These are phyloP conservation scores for Diacronema lutheri DNA, from an alignment of 78 protist genomes.

Conservation along the genomic window DNA sequence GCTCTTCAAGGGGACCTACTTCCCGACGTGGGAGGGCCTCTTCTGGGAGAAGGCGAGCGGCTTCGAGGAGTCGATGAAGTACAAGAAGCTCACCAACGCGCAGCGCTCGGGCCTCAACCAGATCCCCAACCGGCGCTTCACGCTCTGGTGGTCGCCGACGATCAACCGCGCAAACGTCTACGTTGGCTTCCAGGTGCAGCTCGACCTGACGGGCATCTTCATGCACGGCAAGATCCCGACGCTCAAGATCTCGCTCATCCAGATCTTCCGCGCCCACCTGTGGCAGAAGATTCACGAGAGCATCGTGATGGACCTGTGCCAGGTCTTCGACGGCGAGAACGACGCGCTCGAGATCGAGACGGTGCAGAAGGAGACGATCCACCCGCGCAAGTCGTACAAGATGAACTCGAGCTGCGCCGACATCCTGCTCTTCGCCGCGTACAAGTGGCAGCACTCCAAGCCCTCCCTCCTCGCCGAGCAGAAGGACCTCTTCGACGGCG, in stretches of 20 bases:
- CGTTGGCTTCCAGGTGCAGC: conserved; percentile 99
- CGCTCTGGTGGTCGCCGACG: conserved; percentile 99
- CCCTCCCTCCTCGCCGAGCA: conserved; percentile 93
- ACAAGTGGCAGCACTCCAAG: conserved; percentile 97
- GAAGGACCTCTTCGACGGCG: conserved; percentile 83
- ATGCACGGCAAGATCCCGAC: conserved; percentile 99
- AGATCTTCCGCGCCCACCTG: conserved; percentile 99
- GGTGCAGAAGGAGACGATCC: conserved; percentile 99
- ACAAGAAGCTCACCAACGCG: conserved; percentile 99
- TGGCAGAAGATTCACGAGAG: conserved; percentile 99
- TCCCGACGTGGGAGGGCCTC: conserved; percentile 99
- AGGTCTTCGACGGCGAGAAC: conserved; percentile 95
- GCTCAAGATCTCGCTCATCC: conserved; percentile 96
- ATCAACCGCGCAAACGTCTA: conserved; percentile 99
- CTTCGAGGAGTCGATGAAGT: conserved; percentile 95
- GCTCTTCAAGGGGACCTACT: conserved; percentile 98
- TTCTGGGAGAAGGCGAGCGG: conserved; percentile 98
- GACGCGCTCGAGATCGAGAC: conserved; percentile 95
- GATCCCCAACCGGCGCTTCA: conserved; percentile 99
- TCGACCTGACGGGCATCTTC: conserved; percentile 99
- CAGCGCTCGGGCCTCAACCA: conserved; percentile 99
- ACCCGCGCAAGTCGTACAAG: conserved; percentile 99
- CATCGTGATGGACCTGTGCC: conserved; percentile 85
- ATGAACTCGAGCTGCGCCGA: conserved; percentile 99
- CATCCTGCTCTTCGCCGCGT: conserved; percentile 91